These are phyloP conservation scores for Aspergillus eucalypticola DNA, from an alignment of 2,329 filamentous ascomycete genomes.

Conservation along the genomic window DNA sequence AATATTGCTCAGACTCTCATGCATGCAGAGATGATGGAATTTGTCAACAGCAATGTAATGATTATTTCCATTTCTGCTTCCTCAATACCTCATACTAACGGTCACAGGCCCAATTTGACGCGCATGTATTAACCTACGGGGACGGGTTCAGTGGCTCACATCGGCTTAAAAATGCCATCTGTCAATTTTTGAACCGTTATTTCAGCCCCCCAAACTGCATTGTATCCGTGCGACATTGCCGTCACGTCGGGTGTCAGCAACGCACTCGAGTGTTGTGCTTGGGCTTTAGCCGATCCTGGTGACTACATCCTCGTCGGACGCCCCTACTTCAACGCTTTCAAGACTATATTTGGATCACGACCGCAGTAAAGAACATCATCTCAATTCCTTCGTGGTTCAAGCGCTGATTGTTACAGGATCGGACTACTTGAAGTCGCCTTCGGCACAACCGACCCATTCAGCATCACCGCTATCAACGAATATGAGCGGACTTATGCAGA, in stretches of 20 bases:
- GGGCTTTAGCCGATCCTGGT: neutral
- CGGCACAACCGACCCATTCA: slow-evolving; percentile 42
- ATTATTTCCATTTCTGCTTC: neutral
- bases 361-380: neutral
- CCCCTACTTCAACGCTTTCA: neutral
- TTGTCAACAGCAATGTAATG: neutral
- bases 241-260: neutral
- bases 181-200: neutral
- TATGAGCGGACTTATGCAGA: slow-evolving; percentile 49
- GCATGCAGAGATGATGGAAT: neutral
- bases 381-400: neutral
- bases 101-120: neutral
- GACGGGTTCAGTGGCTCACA: neutral
- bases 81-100: neutral
- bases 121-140: neutral
- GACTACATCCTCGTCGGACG: neutral
- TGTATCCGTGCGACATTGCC: neutral
- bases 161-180: neutral
- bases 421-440: neutral
- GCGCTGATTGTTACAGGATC: neutral
- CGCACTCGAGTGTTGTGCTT: neutral
- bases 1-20: neutral
- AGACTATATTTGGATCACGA: neutral
- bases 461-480: slow-evolving; percentile 39
- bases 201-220: neutral